phyloP scores from a whole-genome alignment of 2,329 filamentous ascomycete species.

The Peltaster fructicola region DNA sequence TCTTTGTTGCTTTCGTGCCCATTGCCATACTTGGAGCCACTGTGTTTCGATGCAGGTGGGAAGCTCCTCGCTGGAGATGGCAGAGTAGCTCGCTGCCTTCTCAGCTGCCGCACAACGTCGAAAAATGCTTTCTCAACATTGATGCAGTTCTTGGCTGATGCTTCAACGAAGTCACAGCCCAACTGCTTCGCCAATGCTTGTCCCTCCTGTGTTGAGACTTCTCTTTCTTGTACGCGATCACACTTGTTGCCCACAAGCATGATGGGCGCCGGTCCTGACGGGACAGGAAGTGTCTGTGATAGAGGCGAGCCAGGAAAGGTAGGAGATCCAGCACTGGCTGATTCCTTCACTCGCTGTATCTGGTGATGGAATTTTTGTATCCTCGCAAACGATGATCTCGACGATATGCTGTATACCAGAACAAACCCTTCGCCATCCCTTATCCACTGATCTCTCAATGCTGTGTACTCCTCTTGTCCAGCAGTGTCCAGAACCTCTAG shows the following conservation, averaged over 20 bases:
- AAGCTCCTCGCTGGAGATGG: constrained; percentile 9
- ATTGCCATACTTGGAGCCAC: constrained; percentile 6
- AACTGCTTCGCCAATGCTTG: constrained; percentile 79
- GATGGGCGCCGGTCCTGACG: constrained; percentile 60
- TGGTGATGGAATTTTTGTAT: constrained; percentile 94
- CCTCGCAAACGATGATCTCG: constrained; percentile 80
- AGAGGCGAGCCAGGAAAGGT: constrained; percentile 62
- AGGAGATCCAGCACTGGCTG: constrained; percentile 51
- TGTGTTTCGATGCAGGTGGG: constrained; percentile 6
- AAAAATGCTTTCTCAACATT: constrained; percentile 98
- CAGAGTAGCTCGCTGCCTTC: constrained; percentile 46
- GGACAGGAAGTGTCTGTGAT: constrained; percentile 36
- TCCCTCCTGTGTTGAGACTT: constrained; percentile 92
- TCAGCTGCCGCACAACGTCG: constrained; percentile 82
- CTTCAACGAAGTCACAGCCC: constrained; percentile 91
- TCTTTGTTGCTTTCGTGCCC: constrained; percentile 8
- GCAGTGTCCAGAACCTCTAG: constrained; percentile 93
- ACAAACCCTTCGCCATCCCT: constrained; percentile 95
- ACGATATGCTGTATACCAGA: constrained; percentile 95
- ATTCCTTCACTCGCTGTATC: constrained; percentile 94
- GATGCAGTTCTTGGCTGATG: constrained; percentile 93
- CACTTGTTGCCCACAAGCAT: constrained; percentile 99
- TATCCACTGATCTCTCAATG: constrained; percentile 94
- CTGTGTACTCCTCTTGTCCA: constrained; percentile 96
- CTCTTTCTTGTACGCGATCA: constrained; percentile 85